phyloP scores from a whole-genome alignment of 371 early-diverging fungal species.

The Rhizomucor pusillus region DNA sequence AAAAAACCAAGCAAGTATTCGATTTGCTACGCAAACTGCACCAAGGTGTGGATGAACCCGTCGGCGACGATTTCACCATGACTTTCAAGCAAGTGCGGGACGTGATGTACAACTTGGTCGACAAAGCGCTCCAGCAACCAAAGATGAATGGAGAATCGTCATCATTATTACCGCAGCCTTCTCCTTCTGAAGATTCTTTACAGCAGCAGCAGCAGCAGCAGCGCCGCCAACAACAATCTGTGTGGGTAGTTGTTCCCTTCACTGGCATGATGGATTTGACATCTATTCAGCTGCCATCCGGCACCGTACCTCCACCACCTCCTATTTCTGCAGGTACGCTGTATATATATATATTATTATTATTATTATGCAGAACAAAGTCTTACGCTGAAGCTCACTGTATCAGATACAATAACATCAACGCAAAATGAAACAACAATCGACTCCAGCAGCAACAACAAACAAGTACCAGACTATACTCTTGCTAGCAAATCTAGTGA shows the following conservation, averaged over 20 bases:
- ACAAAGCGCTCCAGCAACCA: slow-evolving; percentile 2
- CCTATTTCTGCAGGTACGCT: too few relatives aligned
- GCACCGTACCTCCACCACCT: too few relatives aligned
- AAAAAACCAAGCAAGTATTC: slow-evolving; percentile 16
- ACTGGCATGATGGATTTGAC: slow-evolving; percentile 19
- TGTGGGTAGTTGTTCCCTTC: slow-evolving; percentile 21
- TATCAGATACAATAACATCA: too few relatives aligned
- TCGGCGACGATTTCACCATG: slow-evolving; percentile 12
- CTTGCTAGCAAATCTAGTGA: too few relatives aligned
- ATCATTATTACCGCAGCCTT: too few relatives aligned
- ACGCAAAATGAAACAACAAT: too few relatives aligned
- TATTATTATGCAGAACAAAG: too few relatives aligned
- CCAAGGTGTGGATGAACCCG: slow-evolving; percentile 12
- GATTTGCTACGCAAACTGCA: slow-evolving; percentile 28
- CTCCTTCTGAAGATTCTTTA: too few relatives aligned
- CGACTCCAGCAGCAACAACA: too few relatives aligned
- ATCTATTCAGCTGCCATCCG: neutral
- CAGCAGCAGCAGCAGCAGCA: slow-evolving; percentile 1
- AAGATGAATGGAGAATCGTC: too few relatives aligned
- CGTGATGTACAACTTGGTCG: slow-evolving; percentile 23
- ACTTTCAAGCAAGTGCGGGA: slow-evolving; percentile 28
- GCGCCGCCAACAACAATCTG: slow-evolving; percentile 1
- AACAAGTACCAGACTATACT: too few relatives aligned
- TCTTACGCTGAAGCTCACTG: neutral
- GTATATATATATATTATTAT: too few relatives aligned